Conservation (phyloP, 306 rosid species). For the Cicer chorassanicum region DNA sequence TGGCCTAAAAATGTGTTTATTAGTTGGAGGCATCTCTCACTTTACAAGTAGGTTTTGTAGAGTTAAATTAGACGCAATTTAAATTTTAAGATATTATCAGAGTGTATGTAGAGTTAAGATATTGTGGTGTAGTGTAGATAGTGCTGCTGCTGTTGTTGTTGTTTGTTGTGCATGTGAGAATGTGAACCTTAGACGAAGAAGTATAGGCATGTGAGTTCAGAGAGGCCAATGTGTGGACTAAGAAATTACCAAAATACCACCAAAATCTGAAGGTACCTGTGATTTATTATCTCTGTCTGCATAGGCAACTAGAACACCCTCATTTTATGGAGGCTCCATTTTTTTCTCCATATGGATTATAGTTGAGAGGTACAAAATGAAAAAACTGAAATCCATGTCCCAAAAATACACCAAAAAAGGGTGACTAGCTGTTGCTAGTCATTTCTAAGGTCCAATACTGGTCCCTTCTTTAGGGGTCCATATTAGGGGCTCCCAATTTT, state of each 20-base stretch:
- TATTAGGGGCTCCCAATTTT: not conserved
- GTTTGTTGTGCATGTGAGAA: conserved; percentile 48
- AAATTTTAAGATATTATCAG: too few relatives aligned
- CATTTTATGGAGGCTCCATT: conserved; percentile 96
- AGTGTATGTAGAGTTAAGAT: too few relatives aligned
- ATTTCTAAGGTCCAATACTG: too few relatives aligned
- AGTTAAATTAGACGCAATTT: too few relatives aligned
- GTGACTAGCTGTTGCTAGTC: too few relatives aligned
- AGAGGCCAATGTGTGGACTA: conserved; percentile 92
- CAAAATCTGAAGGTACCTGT: conserved; percentile 83
- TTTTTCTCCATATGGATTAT: conserved; percentile 73
- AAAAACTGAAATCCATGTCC: not conserved
- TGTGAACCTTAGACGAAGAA: conserved; percentile 83
- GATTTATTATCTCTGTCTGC: conserved; percentile 79
- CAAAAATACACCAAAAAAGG: too few relatives aligned
- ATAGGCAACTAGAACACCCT: conserved; percentile 91
- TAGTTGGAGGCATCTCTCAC: too few relatives aligned
- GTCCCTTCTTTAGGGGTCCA: too few relatives aligned
- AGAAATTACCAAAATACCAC: conserved; percentile 84
- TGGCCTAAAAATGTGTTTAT: too few relatives aligned
- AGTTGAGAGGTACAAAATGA: conserved; percentile 70
- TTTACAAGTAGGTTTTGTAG: too few relatives aligned
- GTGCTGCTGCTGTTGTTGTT: not conserved
- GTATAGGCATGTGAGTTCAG: conserved; percentile 80
- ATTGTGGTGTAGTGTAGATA: not conserved